A percentile compares a stretch with the other conserved stretches of the same genome.
phyloP scores from a whole-genome alignment of 768 basidiomycete genomes.

The Calocera viscosa region DNA sequence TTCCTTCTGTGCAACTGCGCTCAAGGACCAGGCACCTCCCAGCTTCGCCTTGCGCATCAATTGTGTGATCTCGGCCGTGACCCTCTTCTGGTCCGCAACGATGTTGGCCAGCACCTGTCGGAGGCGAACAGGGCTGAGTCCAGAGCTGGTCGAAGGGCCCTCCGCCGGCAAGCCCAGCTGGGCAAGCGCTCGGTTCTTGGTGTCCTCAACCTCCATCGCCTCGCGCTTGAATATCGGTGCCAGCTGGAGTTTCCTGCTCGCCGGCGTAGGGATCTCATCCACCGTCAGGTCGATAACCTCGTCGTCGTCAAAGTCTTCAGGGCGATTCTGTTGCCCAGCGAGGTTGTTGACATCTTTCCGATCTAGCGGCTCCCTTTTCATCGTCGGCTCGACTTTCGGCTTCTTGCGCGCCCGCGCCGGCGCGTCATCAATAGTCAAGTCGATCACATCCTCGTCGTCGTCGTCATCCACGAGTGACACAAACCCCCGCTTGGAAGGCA shows the following conservation, averaged over 20 bases:
- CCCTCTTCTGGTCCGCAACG: neutral
- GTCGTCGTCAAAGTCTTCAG: neutral
- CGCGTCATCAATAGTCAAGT: neutral
- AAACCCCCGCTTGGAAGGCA: neutral
- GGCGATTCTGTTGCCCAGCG: neutral
- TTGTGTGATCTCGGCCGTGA: neutral
- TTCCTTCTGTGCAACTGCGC: neutral
- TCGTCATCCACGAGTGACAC: neutral
- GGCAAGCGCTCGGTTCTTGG: neutral
- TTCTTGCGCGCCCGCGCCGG: neutral
- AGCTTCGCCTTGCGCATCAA: neutral
- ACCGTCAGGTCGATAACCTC: neutral
- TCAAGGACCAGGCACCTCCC: neutral
- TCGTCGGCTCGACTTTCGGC: neutral
- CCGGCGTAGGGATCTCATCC: neutral
- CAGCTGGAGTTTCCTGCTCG: neutral
- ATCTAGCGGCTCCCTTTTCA: neutral
- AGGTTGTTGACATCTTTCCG: neutral
- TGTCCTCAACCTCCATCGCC: neutral
- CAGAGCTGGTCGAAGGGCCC: neutral
- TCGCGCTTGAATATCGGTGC: neutral
- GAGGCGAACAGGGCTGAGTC: neutral
- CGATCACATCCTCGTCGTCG: neutral
- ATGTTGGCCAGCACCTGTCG: neutral
- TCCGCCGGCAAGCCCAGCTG: neutral